Base-by-base conservation (phyloP, 768 basidiomycete species). In the Clathrus columnatus region DNA sequence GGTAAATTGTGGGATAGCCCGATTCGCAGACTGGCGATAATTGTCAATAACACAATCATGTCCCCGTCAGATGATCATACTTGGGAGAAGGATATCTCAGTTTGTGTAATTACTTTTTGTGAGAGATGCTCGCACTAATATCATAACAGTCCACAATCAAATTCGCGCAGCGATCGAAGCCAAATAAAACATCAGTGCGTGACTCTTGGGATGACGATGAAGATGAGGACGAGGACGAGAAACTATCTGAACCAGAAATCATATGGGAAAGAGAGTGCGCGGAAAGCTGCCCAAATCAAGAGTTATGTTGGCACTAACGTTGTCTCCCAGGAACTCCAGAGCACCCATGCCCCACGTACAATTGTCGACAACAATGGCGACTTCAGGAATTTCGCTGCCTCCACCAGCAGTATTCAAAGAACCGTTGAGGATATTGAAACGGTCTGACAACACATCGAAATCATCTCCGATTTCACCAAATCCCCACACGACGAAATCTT, bases 261-360 rank as follows among this genome's bases (percentile, higher is more conserved):
- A 71, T 87, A 50, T 88, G 86, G 86, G 76, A 82, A 57, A 74
- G 80, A 61, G 86, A 86, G 86, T 87, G 64, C 70, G 84, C 74
- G 4, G 10, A 36, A n/a, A 29, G 48, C 28, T 43, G 24, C 47
- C 18, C 23, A 58, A 32, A 20, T 57, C 30, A 17, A 17, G 48
- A 43, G 5, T 29, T 44, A 21, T 32, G 11, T 60, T 47, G 47
- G 2, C 20, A 16, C 51, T 49, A 27, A 48, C 17, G 48, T 50
- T n/a, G n/a, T n/a, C 45, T 2, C 7, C 42, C 59, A 70, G 68
- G 7, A 75, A 79, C 59, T 67, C 56, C 20, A 48, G 49, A n/a
- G 64, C 68, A 4, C 84, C 85, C 14, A 88, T 87, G 85, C 86
- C 87, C 1, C 69, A 78, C 24, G 69, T 82, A 1, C 61, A 73